phyloP scores from a whole-genome alignment of 2,329 filamentous ascomycete species.

The Penicillium nordicum region DNA sequence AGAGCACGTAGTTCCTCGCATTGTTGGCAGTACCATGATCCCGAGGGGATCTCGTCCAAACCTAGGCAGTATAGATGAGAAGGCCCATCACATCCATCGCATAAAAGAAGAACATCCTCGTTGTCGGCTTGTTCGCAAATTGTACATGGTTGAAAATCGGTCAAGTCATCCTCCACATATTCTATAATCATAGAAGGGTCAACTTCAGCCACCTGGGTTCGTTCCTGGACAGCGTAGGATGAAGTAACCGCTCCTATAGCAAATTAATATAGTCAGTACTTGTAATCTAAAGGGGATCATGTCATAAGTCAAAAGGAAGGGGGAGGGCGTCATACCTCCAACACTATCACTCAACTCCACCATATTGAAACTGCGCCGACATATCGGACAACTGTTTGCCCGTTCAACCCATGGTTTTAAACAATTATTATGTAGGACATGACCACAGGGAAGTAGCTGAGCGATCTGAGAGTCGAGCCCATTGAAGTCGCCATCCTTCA shows the following conservation, averaged over 20 bases:
- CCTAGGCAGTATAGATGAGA: conserved; percentile 93
- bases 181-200: conserved; percentile 68
- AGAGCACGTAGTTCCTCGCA: conserved; percentile 56
- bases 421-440: conserved; percentile 89
- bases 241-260: conserved; percentile 54
- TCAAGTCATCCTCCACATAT: conserved; percentile 61
- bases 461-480: conserved; percentile 51
- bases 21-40: conserved; percentile 87
- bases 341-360: conserved; percentile 78
- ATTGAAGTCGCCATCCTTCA: conserved; percentile 29
- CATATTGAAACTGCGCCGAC: conserved; percentile 83
- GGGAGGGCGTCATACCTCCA: conserved; percentile 64
- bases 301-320: conserved; percentile 8
- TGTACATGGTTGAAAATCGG: conserved; percentile 69
- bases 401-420: conserved; percentile 92
- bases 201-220: conserved; percentile 77
- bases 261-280: conserved; percentile 4
- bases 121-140: conserved; percentile 78
- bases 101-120: conserved; percentile 81
- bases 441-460: conserved; percentile 72
- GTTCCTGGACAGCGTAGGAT: conserved; percentile 54
- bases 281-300: conserved; percentile 5
- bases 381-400: conserved; percentile 97
- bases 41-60: conserved; percentile 69
- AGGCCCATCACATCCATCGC: conserved; percentile 82